These are phyloP conservation scores for Ulota crispa DNA, from an alignment of 225 moss, liverwort and hornwort species.

Conservation along the genomic window DNA sequence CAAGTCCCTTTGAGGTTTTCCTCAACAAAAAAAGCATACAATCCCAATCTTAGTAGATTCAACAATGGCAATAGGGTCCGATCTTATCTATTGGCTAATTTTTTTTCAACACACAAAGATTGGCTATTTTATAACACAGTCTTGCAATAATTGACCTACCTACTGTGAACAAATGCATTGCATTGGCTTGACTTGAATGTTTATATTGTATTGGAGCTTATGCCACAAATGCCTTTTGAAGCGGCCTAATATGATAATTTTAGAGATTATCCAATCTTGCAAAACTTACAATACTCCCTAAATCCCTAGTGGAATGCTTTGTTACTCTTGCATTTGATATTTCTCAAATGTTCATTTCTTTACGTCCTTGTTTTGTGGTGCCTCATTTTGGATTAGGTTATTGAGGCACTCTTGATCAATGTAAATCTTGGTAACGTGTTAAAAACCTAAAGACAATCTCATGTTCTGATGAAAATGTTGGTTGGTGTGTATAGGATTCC, in stretches of 20 bases:
- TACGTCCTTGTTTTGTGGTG: not conserved
- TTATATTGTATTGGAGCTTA: not conserved
- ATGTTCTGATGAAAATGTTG: not conserved
- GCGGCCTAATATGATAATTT: not conserved
- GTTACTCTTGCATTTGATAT: slow-evolving; percentile 6
- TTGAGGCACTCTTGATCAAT: not conserved
- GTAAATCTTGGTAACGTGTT: not conserved
- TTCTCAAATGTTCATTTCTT: not conserved
- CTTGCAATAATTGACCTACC: not conserved
- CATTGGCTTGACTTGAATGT: not conserved
- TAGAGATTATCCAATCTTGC: not conserved
- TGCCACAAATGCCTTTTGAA: not conserved
- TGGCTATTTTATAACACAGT: not conserved
- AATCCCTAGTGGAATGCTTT: slow-evolving; percentile 3
- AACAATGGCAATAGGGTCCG: not conserved
- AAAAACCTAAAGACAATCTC: not conserved
- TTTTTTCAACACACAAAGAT: not conserved
- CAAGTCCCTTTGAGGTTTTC: not conserved
- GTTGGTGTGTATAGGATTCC: not conserved
- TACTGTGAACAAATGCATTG: not conserved
- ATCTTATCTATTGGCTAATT: not conserved
- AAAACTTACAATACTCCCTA: not conserved
- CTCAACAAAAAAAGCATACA: not conserved
- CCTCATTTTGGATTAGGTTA: not conserved
- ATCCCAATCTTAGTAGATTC: not conserved